A percentile compares a stretch with the other conserved stretches of the same genome.
phyloP scores from a whole-genome alignment of 139 green algal genomes.

The Chlorella sp. region DNA sequence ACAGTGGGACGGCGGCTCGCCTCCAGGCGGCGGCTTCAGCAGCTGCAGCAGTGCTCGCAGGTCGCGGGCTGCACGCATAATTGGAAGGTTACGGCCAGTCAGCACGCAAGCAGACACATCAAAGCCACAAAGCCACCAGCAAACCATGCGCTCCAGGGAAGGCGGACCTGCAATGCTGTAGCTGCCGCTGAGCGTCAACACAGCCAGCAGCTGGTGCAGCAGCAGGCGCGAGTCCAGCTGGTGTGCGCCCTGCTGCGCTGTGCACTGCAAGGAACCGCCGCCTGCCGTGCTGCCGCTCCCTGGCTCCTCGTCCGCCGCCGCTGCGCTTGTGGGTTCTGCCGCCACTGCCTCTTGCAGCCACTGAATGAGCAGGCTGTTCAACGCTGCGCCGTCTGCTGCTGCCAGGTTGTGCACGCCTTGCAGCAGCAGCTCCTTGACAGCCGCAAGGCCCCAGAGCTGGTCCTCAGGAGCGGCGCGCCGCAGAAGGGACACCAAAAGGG shows the following conservation, averaged over 20 bases:
- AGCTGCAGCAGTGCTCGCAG: constrained; percentile 48
- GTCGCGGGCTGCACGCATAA: constrained; percentile 34
- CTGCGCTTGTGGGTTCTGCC: too few relatives aligned
- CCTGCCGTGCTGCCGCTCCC: background rate
- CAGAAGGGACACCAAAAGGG: constrained; percentile 46
- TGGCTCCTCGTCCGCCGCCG: too few relatives aligned
- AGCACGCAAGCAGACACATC: background rate
- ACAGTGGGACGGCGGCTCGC: background rate
- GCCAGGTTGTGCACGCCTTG: constrained; percentile 45
- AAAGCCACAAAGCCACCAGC: too few relatives aligned
- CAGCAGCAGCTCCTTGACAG: constrained; percentile 40
- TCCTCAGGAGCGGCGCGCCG: background rate
- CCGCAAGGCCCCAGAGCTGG: constrained; percentile 45
- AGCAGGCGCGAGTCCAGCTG: background rate
- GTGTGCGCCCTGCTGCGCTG: background rate
- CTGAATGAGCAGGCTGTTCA: constrained; percentile 48
- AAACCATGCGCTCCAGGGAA: background rate
- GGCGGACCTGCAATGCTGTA: constrained; percentile 57
- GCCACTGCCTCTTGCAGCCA: constrained; percentile 38
- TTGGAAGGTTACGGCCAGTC: background rate
- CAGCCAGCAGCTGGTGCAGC: constrained; percentile 35
- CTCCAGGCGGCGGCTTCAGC: constrained; percentile 12
- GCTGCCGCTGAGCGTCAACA: constrained; percentile 49
- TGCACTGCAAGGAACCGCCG: background rate
- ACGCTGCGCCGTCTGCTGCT: constrained; percentile 39